Base-by-base conservation (phyloP, 2,329 filamentous ascomycete species). In the Sporothrix humicola region DNA sequence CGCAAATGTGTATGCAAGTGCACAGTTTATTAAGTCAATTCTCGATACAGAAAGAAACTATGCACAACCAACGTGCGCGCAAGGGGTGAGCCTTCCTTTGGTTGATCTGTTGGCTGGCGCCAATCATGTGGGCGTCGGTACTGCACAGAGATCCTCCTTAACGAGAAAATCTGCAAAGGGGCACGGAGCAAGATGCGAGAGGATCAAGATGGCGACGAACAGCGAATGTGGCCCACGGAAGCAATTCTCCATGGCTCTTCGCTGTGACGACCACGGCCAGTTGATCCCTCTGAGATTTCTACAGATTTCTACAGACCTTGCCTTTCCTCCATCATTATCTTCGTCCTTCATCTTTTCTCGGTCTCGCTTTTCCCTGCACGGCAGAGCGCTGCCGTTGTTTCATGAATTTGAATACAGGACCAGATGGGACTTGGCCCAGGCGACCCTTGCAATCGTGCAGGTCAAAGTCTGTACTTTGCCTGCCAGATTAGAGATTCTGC, bases 371-470 rank as follows among this genome's bases (percentile, higher is more conserved):
- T 44, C 37, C 17, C 37, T 46, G 31, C 8, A 37, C 69, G 54
- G 52, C 31, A 58, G 69, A 61, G 31, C 9, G 37, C 52, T 31
- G 54, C 69, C 69, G 42, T 23, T 63, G 69, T 71, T 61, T 71
- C 69, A 71, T 52, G 17, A 50, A 71, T 42, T 50, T 71, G 37
- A 37, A 52, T 61, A 58, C 50, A 44, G 31, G 68, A 58, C 31
- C 52, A 23, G 23, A 56, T 3, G 52, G 23, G 48, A 12, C 37
- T 42, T 46, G 59, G 59, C 37, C 37, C 59, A 17, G 42, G 42
- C 37, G 59, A 46, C 59, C 59, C 37, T 63, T 63, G 59, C 59
- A 13, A 13, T 20, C 37, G 26, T 63, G 56, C 56, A 13, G 31
- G 26, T 48, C 31, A 63, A 44, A 8, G 26, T 52, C 20, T n/a